Percentiles rank a stretch among this genome's conserved stretches.
Evolutionary conservation across 75 land plant genomes (phyloP).

Genomic region (Sequoiadendron giganteum): DNA sequence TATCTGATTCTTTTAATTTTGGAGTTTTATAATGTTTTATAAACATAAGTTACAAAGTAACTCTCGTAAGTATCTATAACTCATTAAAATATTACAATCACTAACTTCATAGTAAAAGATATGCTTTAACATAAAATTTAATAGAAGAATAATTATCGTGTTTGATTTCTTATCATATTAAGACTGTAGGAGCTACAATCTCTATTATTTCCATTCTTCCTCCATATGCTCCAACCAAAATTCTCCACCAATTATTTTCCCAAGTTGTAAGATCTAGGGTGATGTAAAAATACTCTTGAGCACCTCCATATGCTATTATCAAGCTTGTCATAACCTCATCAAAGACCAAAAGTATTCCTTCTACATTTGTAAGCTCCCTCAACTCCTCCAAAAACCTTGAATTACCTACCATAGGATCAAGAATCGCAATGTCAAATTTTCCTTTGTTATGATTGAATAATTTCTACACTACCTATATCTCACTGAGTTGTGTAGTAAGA

Average conservation of each 20-base stretch:
- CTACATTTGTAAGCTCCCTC: conserved; percentile 49
- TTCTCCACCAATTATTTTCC: conserved; percentile 98
- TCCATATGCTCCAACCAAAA: conserved; percentile 98
- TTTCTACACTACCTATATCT: conserved; percentile 58
- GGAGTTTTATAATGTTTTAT: too few relatives aligned
- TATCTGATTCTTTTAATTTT: too few relatives aligned
- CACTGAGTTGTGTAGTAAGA: conserved; percentile 76
- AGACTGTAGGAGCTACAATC: conserved; percentile 99
- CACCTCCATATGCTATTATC: conserved; percentile 91
- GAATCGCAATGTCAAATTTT: conserved; percentile 81
- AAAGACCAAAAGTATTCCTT: conserved; percentile 74
- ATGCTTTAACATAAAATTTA: too few relatives aligned
- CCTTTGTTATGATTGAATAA: conserved; percentile 62
- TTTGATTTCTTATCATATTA: conserved; percentile 37
- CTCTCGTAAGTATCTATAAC: too few relatives aligned
- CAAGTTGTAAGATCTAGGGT: conserved; percentile 94
- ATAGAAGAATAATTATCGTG: too few relatives aligned
- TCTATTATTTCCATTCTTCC: conserved; percentile 94
- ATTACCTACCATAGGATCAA: conserved; percentile 98
- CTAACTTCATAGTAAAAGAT: too few relatives aligned
- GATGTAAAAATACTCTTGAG: conserved; percentile 89
- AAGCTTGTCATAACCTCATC: conserved; percentile 99
- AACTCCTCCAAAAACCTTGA: conserved; percentile 68
- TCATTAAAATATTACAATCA: too few relatives aligned
- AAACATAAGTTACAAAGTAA: too few relatives aligned